Percentiles rank a stretch among this genome's conserved stretches.
Conservation (phyloP, 495 filamentous ascomycete species). For the Aspergillus affinis region DNA sequence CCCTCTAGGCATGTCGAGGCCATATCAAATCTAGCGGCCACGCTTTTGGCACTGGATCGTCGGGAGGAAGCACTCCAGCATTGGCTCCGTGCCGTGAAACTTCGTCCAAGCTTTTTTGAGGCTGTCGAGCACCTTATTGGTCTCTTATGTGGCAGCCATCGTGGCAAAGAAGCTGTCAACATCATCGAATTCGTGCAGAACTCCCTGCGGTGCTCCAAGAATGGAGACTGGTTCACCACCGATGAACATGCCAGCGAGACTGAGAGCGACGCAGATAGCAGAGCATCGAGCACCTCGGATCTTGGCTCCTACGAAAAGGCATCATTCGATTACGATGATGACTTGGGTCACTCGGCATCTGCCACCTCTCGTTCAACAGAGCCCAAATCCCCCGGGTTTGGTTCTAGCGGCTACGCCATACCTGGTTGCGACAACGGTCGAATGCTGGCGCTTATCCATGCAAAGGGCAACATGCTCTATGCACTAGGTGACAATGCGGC, state of each 20-base stretch:
- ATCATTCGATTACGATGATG: constrained; percentile 58
- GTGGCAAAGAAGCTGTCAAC: constrained; percentile 81
- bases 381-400: constrained; percentile 56
- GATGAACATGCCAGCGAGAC: constrained; percentile 57
- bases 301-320: constrained; percentile 54
- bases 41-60: constrained; percentile 77
- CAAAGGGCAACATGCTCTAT: constrained; percentile 98
- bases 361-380: constrained; percentile 31
- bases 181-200: constrained; percentile 89
- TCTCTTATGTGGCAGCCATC: constrained; percentile 76
- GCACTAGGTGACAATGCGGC: constrained; percentile 78
- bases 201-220: constrained; percentile 58
- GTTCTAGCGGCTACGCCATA: constrained; percentile 82
- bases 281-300: constrained; percentile 48
- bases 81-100: constrained; percentile 80
- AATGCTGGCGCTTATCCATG: constrained; percentile 88
- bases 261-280: constrained; percentile 54
- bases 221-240: constrained; percentile 47
- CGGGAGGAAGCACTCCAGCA: constrained; percentile 82
- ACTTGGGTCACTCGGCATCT: constrained; percentile 33
- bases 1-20: constrained; percentile 81
- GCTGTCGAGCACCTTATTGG: constrained; percentile 95
- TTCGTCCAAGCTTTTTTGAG: constrained; percentile 89
- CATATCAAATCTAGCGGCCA: constrained; percentile 89
- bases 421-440: constrained; percentile 88